A percentile compares a stretch with the other conserved stretches of the same genome.
phyloP scores from a whole-genome alignment of 306 rosid genomes.

The Pyrus pyrifolia region DNA sequence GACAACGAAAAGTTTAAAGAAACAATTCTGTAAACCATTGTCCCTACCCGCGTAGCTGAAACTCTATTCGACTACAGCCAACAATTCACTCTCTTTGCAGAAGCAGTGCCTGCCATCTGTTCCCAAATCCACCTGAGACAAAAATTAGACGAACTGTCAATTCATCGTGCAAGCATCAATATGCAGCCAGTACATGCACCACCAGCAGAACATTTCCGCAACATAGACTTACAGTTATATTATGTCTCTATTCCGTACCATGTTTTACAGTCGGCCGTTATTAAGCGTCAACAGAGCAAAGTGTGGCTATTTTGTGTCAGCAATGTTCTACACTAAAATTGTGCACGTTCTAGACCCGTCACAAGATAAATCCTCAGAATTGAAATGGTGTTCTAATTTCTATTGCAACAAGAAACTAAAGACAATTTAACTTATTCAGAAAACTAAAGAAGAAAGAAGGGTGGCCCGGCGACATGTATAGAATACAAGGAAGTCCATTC shows the following conservation, averaged over 20 bases:
- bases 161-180: background rate
- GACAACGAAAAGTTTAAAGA: background rate
- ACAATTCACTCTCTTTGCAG: constrained; percentile 71
- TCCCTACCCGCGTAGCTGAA: background rate
- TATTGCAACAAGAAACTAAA: background rate
- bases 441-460: background rate
- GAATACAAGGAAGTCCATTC: background rate
- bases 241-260: background rate
- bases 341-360: background rate
- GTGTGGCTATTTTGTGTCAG: background rate
- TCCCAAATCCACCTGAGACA: constrained; percentile 89
- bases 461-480: background rate
- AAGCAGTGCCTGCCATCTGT: constrained; percentile 68
- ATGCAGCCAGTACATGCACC: background rate
- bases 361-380: background rate
- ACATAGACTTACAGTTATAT: background rate
- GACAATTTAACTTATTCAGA: background rate
- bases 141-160: background rate
- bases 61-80: constrained; percentile 75
- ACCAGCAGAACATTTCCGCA: background rate
- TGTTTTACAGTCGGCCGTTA: background rate
- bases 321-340: background rate
- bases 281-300: background rate
- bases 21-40: background rate
- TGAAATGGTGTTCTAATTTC: background rate